Evolutionary conservation across 2,329 filamentous ascomycete species (phyloP).

Genomic region (Huntiella abstrusa): DNA sequence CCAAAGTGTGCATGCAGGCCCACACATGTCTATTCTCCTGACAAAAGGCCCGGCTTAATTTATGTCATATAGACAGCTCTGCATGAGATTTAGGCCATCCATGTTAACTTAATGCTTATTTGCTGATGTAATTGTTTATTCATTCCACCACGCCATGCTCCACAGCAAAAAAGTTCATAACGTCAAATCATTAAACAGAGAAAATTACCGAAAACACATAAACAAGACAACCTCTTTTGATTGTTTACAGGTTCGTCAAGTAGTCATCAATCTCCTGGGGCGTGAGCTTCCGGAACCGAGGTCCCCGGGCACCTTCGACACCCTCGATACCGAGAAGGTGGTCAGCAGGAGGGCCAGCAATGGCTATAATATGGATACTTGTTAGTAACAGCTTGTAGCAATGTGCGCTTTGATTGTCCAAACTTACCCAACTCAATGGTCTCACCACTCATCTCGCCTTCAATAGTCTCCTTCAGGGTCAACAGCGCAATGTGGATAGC

Average conservation of each 20-base stretch:
- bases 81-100: not conserved
- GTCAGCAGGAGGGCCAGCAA: slow-evolving; percentile 85
- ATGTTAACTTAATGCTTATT: not conserved
- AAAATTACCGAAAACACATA: slow-evolving; percentile 5
- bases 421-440: slow-evolving; percentile 86
- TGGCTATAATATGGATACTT: slow-evolving; percentile 35
- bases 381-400: slow-evolving; percentile 15
- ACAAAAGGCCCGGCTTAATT: not conserved
- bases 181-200: slow-evolving; percentile 11
- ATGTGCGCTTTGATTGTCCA: not conserved
- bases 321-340: slow-evolving; percentile 83
- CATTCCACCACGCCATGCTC: slow-evolving; percentile 4
- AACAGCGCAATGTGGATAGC: slow-evolving; percentile 95
- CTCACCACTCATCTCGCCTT: slow-evolving; percentile 97
- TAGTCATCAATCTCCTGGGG: slow-evolving; percentile 99
- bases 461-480: slow-evolving; percentile 97
- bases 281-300: slow-evolving; percentile 82
- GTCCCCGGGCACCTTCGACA: slow-evolving; percentile 66
- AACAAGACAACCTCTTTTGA: not conserved
- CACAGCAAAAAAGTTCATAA: slow-evolving; percentile 10
- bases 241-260: slow-evolving; percentile 76
- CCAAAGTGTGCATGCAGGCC: slow-evolving; percentile 28
- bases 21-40: slow-evolving; percentile 30
- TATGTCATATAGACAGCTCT: not conserved
- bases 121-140: slow-evolving; percentile 10